These are phyloP conservation scores for Nothophoma quercina DNA, from an alignment of 2,329 filamentous ascomycete species.

Conservation along the genomic window DNA sequence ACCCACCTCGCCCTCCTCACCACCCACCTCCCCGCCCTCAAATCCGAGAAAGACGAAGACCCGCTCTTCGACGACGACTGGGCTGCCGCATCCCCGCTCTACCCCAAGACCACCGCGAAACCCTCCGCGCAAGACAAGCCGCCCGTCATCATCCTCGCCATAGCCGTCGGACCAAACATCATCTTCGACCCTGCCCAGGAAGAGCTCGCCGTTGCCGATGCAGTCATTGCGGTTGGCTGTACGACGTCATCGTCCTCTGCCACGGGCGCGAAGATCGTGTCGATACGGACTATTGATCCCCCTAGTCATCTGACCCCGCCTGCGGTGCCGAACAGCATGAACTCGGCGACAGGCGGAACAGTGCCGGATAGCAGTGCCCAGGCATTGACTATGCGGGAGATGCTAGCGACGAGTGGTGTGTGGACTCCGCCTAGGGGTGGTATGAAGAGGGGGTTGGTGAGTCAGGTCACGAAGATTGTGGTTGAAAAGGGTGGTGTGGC, in stretches of 20 bases:
- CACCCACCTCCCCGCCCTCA: constrained; percentile 82
- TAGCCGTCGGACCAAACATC: constrained; percentile 84
- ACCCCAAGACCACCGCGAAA: constrained; percentile 58
- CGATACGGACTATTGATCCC: constrained; percentile 59
- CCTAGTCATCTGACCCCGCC: constrained; percentile 58
- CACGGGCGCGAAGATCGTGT: constrained; percentile 48
- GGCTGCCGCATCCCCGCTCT: constrained; percentile 82
- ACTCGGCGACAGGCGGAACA: constrained; percentile 53
- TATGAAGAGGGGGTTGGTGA: constrained; percentile 75
- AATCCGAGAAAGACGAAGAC: constrained; percentile 92
- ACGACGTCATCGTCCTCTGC: constrained; percentile 48
- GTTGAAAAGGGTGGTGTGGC: constrained; percentile 80
- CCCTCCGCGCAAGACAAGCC: constrained; percentile 62
- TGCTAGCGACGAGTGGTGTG: constrained; percentile 70
- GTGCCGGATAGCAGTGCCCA: constrained; percentile 49
- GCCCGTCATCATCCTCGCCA: constrained; percentile 88
- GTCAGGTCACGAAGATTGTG: constrained; percentile 77
- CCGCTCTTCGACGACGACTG: constrained; percentile 98
- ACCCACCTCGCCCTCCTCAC: constrained; percentile 92
- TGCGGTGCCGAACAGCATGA: constrained; percentile 57
- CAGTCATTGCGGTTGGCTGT: constrained; percentile 84
- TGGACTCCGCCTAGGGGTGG: constrained; percentile 89
- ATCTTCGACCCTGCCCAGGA: constrained; percentile 93
- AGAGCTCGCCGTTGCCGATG: constrained; percentile 91
- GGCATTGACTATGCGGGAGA: constrained; percentile 58